A percentile compares a stretch with the other conserved stretches of the same genome.
phyloP scores from a whole-genome alignment of 2,329 filamentous ascomycete genomes.

The Fusarium sp. region DNA sequence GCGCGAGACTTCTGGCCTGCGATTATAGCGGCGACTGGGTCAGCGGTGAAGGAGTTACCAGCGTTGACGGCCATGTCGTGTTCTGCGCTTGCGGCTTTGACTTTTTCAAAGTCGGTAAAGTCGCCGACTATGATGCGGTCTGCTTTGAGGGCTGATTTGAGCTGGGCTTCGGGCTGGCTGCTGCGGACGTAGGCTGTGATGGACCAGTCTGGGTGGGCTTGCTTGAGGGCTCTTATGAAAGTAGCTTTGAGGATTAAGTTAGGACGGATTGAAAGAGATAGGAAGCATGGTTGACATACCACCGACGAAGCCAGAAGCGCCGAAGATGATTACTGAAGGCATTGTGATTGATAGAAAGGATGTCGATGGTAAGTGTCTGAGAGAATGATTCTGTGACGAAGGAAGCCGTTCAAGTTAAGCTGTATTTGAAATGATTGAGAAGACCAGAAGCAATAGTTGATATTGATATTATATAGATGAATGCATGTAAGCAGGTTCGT shows the following conservation, averaged over 20 bases:
- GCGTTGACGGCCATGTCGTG: constrained; percentile 19
- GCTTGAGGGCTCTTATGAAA: constrained; percentile 15
- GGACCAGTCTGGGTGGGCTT: constrained; percentile 10
- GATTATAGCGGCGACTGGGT: constrained; percentile 10
- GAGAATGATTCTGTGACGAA: not conserved
- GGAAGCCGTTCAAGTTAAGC: accelerated
- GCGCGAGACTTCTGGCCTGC: not conserved
- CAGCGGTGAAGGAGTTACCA: not conserved
- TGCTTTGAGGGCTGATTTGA: not conserved
- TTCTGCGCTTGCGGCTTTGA: not conserved
- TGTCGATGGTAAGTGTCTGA: not conserved
- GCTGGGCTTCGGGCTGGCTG: not conserved
- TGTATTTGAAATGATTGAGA: not conserved
- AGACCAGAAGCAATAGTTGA: no score
- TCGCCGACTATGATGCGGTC: not conserved
- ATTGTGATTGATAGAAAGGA: not conserved
- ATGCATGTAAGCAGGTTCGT: not conserved
- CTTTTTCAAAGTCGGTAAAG: constrained; percentile 11
- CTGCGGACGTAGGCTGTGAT: constrained; percentile 14
- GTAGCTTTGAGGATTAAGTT: not conserved
- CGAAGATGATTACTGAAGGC: constrained; percentile 20
- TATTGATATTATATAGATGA: not conserved
- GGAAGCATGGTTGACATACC: not conserved
- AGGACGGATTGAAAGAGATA: accelerated
- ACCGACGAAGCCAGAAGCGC: constrained; percentile 18